phyloP scores from a whole-genome alignment of 78 protist species.

The slime mould (Dictyostelium discoideum) region DNA sequence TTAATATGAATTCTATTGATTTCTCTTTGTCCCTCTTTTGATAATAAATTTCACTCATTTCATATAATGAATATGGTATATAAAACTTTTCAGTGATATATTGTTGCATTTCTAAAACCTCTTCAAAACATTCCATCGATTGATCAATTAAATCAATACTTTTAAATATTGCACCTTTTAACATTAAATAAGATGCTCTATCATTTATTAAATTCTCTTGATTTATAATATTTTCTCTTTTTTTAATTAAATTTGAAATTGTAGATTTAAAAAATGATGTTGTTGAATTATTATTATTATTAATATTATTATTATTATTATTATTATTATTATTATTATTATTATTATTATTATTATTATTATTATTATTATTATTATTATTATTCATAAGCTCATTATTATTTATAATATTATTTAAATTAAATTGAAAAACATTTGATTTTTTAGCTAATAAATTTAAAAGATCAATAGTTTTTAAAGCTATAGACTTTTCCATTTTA shows the following conservation, averaged over 20 bases:
- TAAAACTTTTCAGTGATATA: conserved; percentile 50
- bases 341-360: background rate
- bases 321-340: background rate
- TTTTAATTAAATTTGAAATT: conserved; percentile 13
- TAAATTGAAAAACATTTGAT: background rate
- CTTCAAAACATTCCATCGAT: conserved; percentile 59
- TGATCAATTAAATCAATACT: conserved; percentile 57
- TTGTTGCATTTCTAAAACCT: conserved; percentile 17
- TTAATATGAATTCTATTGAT: conserved; percentile 24
- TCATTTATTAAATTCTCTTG: conserved; percentile 6
- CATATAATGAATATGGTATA: conserved; percentile 61
- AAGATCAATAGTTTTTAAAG: background rate
- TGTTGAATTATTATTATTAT: background rate
- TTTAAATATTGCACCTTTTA: conserved; percentile 65
- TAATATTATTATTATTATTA: background rate
- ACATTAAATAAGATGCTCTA: conserved; percentile 47
- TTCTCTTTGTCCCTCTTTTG: conserved; percentile 10
- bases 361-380: background rate
- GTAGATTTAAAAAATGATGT: background rate
- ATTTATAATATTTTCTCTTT: background rate
- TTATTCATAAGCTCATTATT: background rate
- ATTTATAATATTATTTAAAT: background rate
- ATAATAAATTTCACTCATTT: conserved; percentile 70
- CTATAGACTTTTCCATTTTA: conserved; percentile 46
- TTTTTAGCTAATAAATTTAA: conserved; percentile 3